Evolutionary conservation across 192 early-diverging fungal species (phyloP), one percentile per base, ranked within the genome.

Genomic region (Coemansia sp.): DNA sequence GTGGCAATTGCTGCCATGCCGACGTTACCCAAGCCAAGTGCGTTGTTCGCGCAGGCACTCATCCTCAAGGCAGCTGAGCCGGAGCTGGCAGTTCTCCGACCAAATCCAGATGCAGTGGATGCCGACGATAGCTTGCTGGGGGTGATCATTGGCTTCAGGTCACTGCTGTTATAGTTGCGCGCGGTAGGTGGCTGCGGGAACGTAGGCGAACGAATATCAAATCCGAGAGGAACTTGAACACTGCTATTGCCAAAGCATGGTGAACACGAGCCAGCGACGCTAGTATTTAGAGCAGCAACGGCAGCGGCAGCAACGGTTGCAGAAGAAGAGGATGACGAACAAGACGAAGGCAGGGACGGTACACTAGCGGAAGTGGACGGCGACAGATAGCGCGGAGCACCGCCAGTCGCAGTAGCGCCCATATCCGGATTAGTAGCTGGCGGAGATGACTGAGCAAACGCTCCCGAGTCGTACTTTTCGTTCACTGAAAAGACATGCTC

Each of bases 401-500:
- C 25, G 25, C 48, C 16, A 7, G 48, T 4, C 21, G 48, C 25
- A 51, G 48, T 26, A 26, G 25, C 13, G 26, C 6, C 33, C 49
- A 63, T 53, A 33, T 3, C 62, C 48, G 25, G 52, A 9, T 4
- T 26, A 26, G 5, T 7, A 8, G 48, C 9, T 26, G 55, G 58
- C 20, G 59, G 40, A 58, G 58, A 57, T 26, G 66, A 39, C 7
- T n/a, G 42, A 1, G 42, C 23, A 37, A 58, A 34, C n/a, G 46
- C 35, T 1, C 9, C 25, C n/a, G 55, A 33, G 20, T 68, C 58
- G 4, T 15, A 15, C 15, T 63, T 63, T 7, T 75, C 72, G 66
- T 80, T 71, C 2, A 75, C 34, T 1, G 79, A 63, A 43, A 81
- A 81, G 0, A 75, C 73, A 40, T 75, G 73, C 67, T 81, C 79